A percentile compares a stretch with the other conserved stretches of the same genome.
phyloP scores from a whole-genome alignment of 352 stramenopile genomes.

The Globisporangium spinosum region DNA sequence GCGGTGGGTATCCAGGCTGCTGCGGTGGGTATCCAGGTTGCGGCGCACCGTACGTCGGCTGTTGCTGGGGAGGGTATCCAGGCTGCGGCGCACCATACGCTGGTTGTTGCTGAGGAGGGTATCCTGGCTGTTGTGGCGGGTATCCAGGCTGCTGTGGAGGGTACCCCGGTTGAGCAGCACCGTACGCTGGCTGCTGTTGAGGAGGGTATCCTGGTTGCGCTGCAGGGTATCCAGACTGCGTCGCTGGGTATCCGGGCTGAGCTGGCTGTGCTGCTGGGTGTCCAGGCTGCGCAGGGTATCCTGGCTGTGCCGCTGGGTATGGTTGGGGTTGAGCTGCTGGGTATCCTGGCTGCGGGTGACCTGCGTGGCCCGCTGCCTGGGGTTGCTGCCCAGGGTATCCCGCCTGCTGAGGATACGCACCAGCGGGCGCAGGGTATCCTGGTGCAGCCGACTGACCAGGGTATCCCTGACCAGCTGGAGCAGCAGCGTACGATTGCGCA shows the following conservation, averaged over 20 bases:
- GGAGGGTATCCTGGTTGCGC: constrained; percentile 23
- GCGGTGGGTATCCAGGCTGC: constrained; percentile 17
- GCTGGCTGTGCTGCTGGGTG: constrained; percentile 22
- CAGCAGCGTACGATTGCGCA: constrained; percentile 15
- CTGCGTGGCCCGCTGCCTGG: constrained; percentile 16
- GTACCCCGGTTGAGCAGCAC: constrained; percentile 21
- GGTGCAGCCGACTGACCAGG: constrained; percentile 4
- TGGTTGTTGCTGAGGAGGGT: constrained; percentile 23
- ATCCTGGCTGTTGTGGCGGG: constrained; percentile 19
- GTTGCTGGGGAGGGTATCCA: constrained; percentile 26
- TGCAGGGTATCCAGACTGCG: constrained; percentile 11
- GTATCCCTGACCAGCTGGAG: constrained; percentile 18
- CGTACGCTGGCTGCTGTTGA: constrained; percentile 15
- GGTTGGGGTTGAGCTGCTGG: constrained; percentile 17
- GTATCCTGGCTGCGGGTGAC: constrained; percentile 21
- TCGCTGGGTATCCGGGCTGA: constrained; percentile 19
- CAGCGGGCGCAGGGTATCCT: neutral
- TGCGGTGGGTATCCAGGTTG: constrained; percentile 26
- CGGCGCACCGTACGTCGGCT: constrained; percentile 10
- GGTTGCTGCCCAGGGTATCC: constrained; percentile 11
- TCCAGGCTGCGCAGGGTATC: constrained; percentile 24
- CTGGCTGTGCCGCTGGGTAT: constrained; percentile 25
- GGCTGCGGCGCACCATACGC: neutral
- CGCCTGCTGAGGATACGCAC: constrained; percentile 3
- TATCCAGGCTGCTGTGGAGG: constrained; percentile 24